Evolutionary conservation across 2,329 filamentous ascomycete species (phyloP), one percentile per base, ranked within the genome.

Genomic region (Myrmaecium sp.): DNA sequence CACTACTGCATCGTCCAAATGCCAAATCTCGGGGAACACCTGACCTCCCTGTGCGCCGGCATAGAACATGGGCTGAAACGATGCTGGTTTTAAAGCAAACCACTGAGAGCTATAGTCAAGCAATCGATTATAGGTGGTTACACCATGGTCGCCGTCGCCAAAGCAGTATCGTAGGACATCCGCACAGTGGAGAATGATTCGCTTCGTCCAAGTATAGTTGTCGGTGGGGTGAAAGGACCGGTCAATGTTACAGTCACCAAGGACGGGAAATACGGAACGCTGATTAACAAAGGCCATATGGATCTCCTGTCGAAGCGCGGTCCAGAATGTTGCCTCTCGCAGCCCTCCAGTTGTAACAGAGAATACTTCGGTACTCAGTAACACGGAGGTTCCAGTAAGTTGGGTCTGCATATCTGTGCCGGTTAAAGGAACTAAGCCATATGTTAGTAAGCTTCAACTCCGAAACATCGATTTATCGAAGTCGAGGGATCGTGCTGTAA

Each of bases 1-100:
- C 4, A 69, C 66, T 29, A 63, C 61, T 52, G 37, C 69, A 61
- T 64, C 62, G 22, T 59, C 62, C 8, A 66, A 51, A 38, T 69
- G 66, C 51, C 64, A 66, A 2, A 72, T 54, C 26, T 68, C 58
- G 0, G 69, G 69, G 34, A 74, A 74, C 1, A 58, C 49, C 16
- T 56, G 47, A 1, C 47, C 45, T 1, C 37, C 43, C 5, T 49
- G 39, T 2, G 51, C 40, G 14, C 57, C 55, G 9, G 49, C 45
- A 21, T 56, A 55, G 30, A 60, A 69, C 16, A 70, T 59, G 0
- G 69, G 69, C 6, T 57, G 56, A 36, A 66, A 74, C 2, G 62
- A 65, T 2, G 50, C 28, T 2, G 67, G 66, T 23, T 60, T 55
- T 14, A 45, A 44, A 5, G 48, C 41, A 9, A 52, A 38, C 66